Percentiles rank a stretch among this genome's conserved stretches.
phyloP scores from a whole-genome alignment of 139 green algal genomes.

The Microglena sp. region DNA sequence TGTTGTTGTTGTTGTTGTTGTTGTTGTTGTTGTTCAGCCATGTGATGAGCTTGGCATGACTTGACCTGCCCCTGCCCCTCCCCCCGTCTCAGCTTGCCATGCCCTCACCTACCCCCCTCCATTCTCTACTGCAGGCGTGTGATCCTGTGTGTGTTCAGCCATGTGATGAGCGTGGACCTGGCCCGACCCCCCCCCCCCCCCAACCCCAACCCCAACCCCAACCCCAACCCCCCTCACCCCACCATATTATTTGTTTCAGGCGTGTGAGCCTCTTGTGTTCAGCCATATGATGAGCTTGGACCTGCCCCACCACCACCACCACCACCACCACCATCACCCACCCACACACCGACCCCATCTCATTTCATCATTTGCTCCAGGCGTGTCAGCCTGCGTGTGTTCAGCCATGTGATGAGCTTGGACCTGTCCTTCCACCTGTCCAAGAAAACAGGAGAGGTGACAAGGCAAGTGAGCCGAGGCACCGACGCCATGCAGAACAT shows the following conservation, averaged over 20 bases:
- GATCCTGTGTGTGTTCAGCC: slow-evolving; percentile 58
- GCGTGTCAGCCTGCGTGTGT: slow-evolving; percentile 61
- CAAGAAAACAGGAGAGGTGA: slow-evolving; percentile 58
- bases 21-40: neutral
- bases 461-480: slow-evolving; percentile 57
- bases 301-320: no score
- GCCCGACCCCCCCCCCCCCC: no score
- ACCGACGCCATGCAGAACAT: slow-evolving; percentile 67
- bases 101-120: neutral
- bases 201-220: no score
- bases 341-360: neutral
- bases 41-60: no score
- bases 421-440: slow-evolving; percentile 81
- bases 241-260: neutral
- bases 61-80: no score
- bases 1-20: neutral
- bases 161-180: slow-evolving; percentile 69
- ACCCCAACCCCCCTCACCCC: no score
- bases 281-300: no score
- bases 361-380: slow-evolving; percentile 4
- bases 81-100: no score
- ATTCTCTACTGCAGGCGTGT: slow-evolving; percentile 31
- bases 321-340: no score
- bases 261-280: neutral
- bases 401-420: slow-evolving; percentile 61